Percentiles rank a stretch among this genome's conserved stretches.
These are phyloP conservation scores for Xylariaceae sp. DNA, from an alignment of 2,329 filamentous ascomycete species.

Conservation along the genomic window DNA sequence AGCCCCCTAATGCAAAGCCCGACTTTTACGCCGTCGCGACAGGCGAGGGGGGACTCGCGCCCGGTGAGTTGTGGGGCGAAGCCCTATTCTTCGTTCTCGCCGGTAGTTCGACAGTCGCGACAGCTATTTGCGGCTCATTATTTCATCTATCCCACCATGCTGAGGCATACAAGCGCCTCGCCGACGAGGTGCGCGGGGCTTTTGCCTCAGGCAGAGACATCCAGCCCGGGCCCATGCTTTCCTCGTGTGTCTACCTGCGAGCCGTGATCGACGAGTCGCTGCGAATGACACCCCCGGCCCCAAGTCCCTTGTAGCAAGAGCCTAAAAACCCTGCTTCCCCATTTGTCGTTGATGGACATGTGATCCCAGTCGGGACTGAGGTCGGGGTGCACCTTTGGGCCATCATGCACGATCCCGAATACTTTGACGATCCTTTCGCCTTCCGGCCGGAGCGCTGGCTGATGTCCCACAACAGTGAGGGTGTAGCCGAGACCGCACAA, in stretches of 20 bases:
- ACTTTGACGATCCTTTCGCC: slow-evolving; percentile 10
- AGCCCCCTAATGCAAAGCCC: background rate
- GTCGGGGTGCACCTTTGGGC: slow-evolving; percentile 12
- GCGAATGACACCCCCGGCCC: slow-evolving; percentile 10
- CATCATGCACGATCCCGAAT: slow-evolving; percentile 8
- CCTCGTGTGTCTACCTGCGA: slow-evolving; percentile 11
- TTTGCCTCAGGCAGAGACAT: slow-evolving; percentile 11
- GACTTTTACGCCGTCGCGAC: slow-evolving; percentile 5
- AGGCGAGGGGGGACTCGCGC: background rate
- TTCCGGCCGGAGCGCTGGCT: slow-evolving; percentile 15
- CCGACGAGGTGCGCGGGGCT: slow-evolving; percentile 10
- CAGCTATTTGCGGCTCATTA: background rate
- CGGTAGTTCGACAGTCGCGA: background rate
- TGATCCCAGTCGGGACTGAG: slow-evolving; percentile 10
- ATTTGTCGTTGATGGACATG: slow-evolving; percentile 4
- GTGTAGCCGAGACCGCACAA: background rate
- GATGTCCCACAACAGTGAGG: background rate
- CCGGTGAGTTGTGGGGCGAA: slow-evolving; percentile 4
- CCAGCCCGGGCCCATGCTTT: slow-evolving; percentile 3
- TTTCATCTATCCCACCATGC: slow-evolving; percentile 2
- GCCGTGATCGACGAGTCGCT: slow-evolving; percentile 14
- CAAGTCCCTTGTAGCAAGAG: slow-evolving; percentile 10
- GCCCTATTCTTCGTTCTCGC: background rate
- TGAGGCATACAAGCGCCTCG: slow-evolving; percentile 4
- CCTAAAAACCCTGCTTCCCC: background rate